Percentiles rank a stretch among this genome's conserved stretches.
These are phyloP conservation scores for Saprolegnia parasitica DNA, from an alignment of 352 stramenopile species.

Conservation along the genomic window DNA sequence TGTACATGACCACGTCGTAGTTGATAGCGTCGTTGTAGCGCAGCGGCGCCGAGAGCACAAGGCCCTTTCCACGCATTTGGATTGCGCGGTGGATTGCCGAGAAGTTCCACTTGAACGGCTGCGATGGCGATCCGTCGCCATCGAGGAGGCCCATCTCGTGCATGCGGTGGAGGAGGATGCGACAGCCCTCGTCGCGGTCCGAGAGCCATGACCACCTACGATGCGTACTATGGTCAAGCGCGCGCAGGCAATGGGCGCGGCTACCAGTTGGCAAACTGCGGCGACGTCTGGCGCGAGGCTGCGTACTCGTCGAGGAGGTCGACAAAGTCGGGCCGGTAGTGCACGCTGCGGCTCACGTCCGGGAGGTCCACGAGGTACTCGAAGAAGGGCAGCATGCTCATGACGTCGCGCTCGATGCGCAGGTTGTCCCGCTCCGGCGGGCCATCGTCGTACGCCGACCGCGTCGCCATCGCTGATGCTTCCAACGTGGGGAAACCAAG, in stretches of 20 bases:
- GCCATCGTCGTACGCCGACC: neutral
- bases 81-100: neutral
- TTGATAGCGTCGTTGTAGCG: slow-evolving; percentile 9
- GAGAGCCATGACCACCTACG: slow-evolving; percentile 8
- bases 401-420: slow-evolving; percentile 13
- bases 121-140: neutral
- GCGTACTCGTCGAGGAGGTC: slow-evolving; percentile 16
- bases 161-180: neutral
- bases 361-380: slow-evolving; percentile 8
- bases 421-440: neutral
- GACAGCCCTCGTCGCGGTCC: neutral
- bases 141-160: slow-evolving; percentile 5
- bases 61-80: neutral
- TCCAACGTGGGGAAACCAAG: neutral
- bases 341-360: slow-evolving; percentile 9
- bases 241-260: neutral
- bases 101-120: slow-evolving; percentile 5
- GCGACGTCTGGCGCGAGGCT: neutral
- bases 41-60: neutral
- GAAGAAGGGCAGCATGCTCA: slow-evolving; percentile 14
- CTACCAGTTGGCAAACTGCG: slow-evolving; percentile 16
- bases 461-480: neutral
- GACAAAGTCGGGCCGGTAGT: slow-evolving; percentile 2
- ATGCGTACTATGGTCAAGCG: neutral
- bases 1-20: slow-evolving; percentile 19